A percentile compares a stretch with the other conserved stretches of the same genome.
These are phyloP conservation scores for Vitis hybrid DNA, from an alignment of 177 flowering plant genomes.

Conservation along the genomic window DNA sequence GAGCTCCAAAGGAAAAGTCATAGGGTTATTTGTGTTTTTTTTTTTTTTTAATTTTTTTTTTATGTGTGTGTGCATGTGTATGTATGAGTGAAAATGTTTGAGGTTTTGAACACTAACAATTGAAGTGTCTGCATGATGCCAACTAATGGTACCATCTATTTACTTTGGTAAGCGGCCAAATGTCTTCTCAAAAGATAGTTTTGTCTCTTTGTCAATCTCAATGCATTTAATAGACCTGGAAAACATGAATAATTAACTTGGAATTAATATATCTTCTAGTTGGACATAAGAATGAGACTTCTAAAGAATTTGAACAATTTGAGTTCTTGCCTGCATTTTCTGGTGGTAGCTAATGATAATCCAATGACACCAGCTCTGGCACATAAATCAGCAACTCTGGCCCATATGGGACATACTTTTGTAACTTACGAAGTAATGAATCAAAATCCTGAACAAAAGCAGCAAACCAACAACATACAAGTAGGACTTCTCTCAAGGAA, in stretches of 20 bases:
- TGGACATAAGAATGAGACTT: background rate
- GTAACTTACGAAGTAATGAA: slow-evolving; percentile 76
- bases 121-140: slow-evolving; percentile 93
- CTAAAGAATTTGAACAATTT: slow-evolving; percentile 7
- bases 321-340: slow-evolving; percentile 79
- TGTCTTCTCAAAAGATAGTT: slow-evolving; percentile 84
- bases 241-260: slow-evolving; percentile 4
- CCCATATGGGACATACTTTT: slow-evolving; percentile 81
- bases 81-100: background rate
- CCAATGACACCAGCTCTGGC: slow-evolving; percentile 98
- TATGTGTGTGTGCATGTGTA: too few species aligned
- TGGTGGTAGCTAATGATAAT: slow-evolving; percentile 71
- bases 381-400: slow-evolving; percentile 85
- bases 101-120: slow-evolving; percentile 44
- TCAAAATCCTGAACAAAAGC: slow-evolving; percentile 77
- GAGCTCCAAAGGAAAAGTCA: too few species aligned
- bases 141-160: slow-evolving; percentile 73
- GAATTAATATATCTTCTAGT: background rate
- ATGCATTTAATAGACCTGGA: slow-evolving; percentile 82
- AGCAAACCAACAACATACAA: background rate
- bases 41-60: too few species aligned
- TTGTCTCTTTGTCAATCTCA: slow-evolving; percentile 90
- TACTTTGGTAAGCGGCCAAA: slow-evolving; percentile 60
- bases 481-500: background rate
- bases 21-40: too few species aligned